Base-by-base conservation (phyloP, 495 filamentous ascomycete species). In the Geoglossum glabrum region DNA sequence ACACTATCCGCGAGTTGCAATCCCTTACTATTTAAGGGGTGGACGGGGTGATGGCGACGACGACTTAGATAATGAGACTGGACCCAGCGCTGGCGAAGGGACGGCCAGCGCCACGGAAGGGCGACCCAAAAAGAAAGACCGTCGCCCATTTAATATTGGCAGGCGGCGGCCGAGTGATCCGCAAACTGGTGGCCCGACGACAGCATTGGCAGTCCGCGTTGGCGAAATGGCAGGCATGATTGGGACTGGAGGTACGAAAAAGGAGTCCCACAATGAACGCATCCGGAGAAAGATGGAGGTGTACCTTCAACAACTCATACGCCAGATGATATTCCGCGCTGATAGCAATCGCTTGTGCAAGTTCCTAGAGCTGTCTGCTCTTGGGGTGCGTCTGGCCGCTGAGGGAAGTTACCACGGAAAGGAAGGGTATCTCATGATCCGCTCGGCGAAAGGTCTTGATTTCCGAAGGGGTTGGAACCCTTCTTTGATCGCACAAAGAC, bases 371-470 rank as follows among this genome's bases (percentile, higher is more conserved):
- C 69, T 99, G 4, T 97, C 92, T 58, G 89, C 93, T 1, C 74
- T 99, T 8, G 93, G 93, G 6, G 86, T 99, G n/a, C 78, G 93
- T 33, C 78, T 99, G 54, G 90, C 92, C 46, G 89, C 90, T 7
- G 92, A 99, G 69, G 89, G 87, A 17, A 92, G 87, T 63, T 97
- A 95, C 64, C 93, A 97, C 66, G 92, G 92, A 31, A 99, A 99
- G 68, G 93, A 99, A 71, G 94, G 92, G 10, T 89, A 87, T 63
- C 73, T 97, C 52, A 80, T 93, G 57, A 92, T 97, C 51, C 84
- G 89, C 64, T 92, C 87, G 40, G 82, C 85, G 0, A 93, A 95
- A 62, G 90, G 90, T 17, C 78, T 94, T 52, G 90, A 95, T 66
- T 90, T 93, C 68, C 77, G 88, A 50, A 82, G 83, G 60, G 82